Evolutionary conservation across 2,329 filamentous ascomycete genomes (phyloP).

Genomic region (Diplodia scrobiculata): DNA sequence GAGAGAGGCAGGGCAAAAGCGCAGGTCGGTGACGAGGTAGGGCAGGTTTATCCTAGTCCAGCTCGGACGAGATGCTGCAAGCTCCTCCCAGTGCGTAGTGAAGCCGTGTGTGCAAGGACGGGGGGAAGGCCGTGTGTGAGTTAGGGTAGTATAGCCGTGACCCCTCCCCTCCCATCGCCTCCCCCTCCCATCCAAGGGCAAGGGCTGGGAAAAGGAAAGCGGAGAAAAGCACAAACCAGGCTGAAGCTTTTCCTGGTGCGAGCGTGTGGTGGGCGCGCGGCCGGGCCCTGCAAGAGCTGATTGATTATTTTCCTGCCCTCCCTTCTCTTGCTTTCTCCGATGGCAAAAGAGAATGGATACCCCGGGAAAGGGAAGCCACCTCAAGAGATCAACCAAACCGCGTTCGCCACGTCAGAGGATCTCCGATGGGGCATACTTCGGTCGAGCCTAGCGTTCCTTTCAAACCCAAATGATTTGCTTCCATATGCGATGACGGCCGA

Average conservation of each 20-base stretch:
- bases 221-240: slow-evolving; percentile 39
- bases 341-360: slow-evolving; percentile 42
- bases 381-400: slow-evolving; percentile 48
- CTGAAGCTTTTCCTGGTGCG: slow-evolving; percentile 31
- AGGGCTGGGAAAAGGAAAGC: slow-evolving; percentile 33
- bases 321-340: slow-evolving; percentile 35
- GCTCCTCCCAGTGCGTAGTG: slow-evolving; percentile 18
- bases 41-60: slow-evolving; percentile 38
- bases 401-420: slow-evolving; percentile 57
- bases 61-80: slow-evolving; percentile 34
- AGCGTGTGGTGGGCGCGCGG: neutral
- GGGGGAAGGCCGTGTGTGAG: neutral
- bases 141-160: neutral
- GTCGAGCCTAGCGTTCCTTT: slow-evolving; percentile 51
- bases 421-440: slow-evolving; percentile 53
- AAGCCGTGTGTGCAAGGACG: neutral
- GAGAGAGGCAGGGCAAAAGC: slow-evolving; percentile 21
- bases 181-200: neutral
- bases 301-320: slow-evolving; percentile 2
- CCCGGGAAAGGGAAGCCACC: slow-evolving; percentile 42
- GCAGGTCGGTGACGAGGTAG: slow-evolving; percentile 33
- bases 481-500: slow-evolving; percentile 49
- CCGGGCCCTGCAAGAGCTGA: neutral
- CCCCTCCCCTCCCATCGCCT: slow-evolving; percentile 32
- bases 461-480: slow-evolving; percentile 49